Evolutionary conservation across 139 green algal genomes (phyloP), one percentile per base, ranked within the genome.

Genomic region (Chlorella sp.): DNA sequence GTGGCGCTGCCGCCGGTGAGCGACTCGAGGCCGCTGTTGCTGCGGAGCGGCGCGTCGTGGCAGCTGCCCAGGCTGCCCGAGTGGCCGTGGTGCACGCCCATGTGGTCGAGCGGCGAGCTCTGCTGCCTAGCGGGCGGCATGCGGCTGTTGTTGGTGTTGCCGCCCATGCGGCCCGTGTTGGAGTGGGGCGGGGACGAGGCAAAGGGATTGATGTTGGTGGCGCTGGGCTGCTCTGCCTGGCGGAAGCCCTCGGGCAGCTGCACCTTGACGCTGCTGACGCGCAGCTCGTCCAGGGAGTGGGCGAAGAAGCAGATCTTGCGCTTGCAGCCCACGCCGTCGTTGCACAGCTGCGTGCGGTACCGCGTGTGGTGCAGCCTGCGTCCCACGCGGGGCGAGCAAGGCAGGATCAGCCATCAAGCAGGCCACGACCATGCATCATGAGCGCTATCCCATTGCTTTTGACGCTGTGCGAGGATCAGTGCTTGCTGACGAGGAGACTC

Each of bases 281-380:
- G 78, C 26, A 94, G 80, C 82, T 95, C 83, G 27, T 91, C 78
- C 23, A 87, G 75, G 14, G 76, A 85, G 80, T 97, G 91, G 0
- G 90, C 90, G 69, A 97, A 97, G 84, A 97, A 97, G 80, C 91
- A 97, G 29, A 95, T 87, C 60, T 87, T 87, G 27, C 91, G 84
- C 31, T 71, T 75, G 85, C 92, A 95, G 42, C 60, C 62, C 32
- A 72, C 65, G 31, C 91, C 91, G 66, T 93, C 86, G 72, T 89
- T 94, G 87, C 95, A 99, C 26, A 98, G 87, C 83, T 96, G 91
- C 14, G 92, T 96, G 72, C 92, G 83, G 68, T 96, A 96, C 71
- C 90, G n/a, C n/a, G n/a, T 70, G 32, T 22, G 32, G 33, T 70
- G 64, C 32, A 70, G 32, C 64, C 42, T 55, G 42, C 42, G 42